Percentiles rank a stretch among this genome's conserved stretches.
Conservation (phyloP, 1,284 basidiomycete species). For the Ustilago curta region DNA sequence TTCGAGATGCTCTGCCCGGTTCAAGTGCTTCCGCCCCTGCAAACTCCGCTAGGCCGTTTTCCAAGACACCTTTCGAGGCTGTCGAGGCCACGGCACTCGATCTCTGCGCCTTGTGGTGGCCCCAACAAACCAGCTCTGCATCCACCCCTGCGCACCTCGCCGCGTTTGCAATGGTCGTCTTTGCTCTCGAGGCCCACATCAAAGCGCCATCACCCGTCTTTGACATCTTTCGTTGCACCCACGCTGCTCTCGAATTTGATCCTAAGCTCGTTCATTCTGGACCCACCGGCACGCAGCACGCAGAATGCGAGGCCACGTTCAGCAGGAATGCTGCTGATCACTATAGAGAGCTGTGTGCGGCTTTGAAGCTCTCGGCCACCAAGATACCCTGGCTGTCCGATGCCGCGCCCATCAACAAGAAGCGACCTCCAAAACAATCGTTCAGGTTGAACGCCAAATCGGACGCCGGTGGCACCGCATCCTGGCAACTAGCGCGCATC, state of each 20-base stretch:
- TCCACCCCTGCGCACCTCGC: conserved; percentile 11
- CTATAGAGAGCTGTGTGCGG: conserved; percentile 20
- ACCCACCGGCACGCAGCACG: too few relatives aligned
- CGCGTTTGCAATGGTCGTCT: conserved; percentile 33
- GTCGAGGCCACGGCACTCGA: conserved; percentile 40
- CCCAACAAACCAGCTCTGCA: neutral
- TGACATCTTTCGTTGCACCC: conserved; percentile 28
- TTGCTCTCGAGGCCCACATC: conserved; percentile 35
- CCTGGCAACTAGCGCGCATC: conserved; percentile 18
- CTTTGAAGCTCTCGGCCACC: conserved; percentile 11
- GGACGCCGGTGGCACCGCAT: neutral
- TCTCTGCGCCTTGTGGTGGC: conserved; percentile 43
- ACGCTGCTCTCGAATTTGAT: conserved; percentile 20
- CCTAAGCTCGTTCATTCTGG: neutral
- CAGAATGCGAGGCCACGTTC: neutral
- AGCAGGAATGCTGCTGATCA: conserved; percentile 14
- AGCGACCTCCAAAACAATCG: neutral
- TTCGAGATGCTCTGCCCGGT: neutral
- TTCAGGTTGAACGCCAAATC: neutral
- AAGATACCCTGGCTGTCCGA: conserved; percentile 33
- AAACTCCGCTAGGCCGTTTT: conserved; percentile 2
- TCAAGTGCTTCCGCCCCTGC: neutral
- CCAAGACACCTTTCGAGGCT: conserved; percentile 21
- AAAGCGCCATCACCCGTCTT: conserved; percentile 15
- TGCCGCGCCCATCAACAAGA: conserved; percentile 8